Percentiles rank a stretch among this genome's conserved stretches.
Evolutionary conservation across 2,329 filamentous ascomycete species (phyloP).

Genomic region (Pestalotiopsis sp.): DNA sequence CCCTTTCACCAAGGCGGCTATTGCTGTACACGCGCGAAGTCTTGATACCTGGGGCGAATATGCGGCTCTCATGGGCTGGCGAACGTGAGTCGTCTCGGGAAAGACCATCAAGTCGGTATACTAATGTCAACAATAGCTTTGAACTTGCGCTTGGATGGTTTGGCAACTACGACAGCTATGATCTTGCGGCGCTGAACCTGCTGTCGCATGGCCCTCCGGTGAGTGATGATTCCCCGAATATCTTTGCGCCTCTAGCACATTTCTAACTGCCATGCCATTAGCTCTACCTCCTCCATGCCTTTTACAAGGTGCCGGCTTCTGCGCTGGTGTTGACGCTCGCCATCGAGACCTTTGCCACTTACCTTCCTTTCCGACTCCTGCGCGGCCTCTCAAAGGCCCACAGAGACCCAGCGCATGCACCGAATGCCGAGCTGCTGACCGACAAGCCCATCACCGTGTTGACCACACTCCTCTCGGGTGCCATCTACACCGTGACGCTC

Average conservation of each 20-base stretch:
- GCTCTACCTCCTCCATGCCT: constrained; percentile 76
- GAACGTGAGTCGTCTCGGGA: constrained; percentile 48
- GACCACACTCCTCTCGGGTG: constrained; percentile 69
- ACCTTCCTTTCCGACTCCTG: constrained; percentile 75
- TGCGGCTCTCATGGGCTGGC: constrained; percentile 54
- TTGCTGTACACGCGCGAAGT: constrained; percentile 68
- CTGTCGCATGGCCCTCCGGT: constrained; percentile 76
- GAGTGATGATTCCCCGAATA: constrained; percentile 31
- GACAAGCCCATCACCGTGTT: constrained; percentile 66
- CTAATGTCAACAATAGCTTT: constrained; percentile 50
- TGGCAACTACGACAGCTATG: constrained; percentile 73
- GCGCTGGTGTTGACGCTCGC: constrained; percentile 64
- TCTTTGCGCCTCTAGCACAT: background rate
- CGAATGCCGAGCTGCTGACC: constrained; percentile 66
- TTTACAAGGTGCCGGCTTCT: constrained; percentile 70
- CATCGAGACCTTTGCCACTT: constrained; percentile 71
- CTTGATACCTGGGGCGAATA: constrained; percentile 67
- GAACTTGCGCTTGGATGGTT: constrained; percentile 77
- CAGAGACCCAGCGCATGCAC: constrained; percentile 52
- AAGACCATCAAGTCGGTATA: background rate
- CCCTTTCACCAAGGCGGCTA: constrained; percentile 63
- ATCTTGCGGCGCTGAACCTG: constrained; percentile 66
- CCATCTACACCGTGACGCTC: constrained; percentile 75
- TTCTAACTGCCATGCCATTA: constrained; percentile 27
- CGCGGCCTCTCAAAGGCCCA: constrained; percentile 70